These are phyloP conservation scores for Neostapfia colusana DNA, from an alignment of 176 grass and related monocot genomes.

Conservation along the genomic window DNA sequence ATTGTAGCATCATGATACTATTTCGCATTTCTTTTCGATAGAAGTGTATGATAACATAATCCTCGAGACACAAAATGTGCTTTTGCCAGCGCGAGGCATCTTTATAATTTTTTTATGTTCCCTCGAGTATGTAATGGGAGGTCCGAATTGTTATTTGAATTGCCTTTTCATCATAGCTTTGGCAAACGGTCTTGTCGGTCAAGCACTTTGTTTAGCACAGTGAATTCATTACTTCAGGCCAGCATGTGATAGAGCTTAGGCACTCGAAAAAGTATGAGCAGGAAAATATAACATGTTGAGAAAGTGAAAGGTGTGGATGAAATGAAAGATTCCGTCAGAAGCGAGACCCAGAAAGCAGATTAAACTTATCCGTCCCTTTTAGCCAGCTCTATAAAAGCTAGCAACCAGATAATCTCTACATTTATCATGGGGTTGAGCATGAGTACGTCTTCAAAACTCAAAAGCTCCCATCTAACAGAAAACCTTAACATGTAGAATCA, in stretches of 20 bases:
- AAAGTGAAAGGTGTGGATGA: neutral
- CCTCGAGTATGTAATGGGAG: neutral
- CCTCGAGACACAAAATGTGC: slow-evolving; percentile 51
- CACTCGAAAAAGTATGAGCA: neutral
- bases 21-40: neutral
- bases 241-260: slow-evolving; percentile 9
- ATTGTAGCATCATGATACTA: neutral
- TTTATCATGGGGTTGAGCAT: slow-evolving; percentile 28
- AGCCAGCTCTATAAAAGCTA: neutral
- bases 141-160: neutral
- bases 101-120: neutral
- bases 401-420: neutral
- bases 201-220: neutral
- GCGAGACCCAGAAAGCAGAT: slow-evolving; percentile 13
- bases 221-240: neutral
- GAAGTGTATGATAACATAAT: slow-evolving; percentile 33
- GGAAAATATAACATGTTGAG: neutral
- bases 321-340: neutral
- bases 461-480: slow-evolving; percentile 20
- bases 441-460: slow-evolving; percentile 28
- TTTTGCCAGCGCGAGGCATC: slow-evolving; percentile 12
- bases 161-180: slow-evolving; percentile 11
- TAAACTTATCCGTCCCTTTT: neutral
- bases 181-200: neutral
- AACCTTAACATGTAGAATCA: slow-evolving; percentile 28